Base-by-base conservation (phyloP, 192 early-diverging fungal genomes). In the Coemansia biformis region DNA sequence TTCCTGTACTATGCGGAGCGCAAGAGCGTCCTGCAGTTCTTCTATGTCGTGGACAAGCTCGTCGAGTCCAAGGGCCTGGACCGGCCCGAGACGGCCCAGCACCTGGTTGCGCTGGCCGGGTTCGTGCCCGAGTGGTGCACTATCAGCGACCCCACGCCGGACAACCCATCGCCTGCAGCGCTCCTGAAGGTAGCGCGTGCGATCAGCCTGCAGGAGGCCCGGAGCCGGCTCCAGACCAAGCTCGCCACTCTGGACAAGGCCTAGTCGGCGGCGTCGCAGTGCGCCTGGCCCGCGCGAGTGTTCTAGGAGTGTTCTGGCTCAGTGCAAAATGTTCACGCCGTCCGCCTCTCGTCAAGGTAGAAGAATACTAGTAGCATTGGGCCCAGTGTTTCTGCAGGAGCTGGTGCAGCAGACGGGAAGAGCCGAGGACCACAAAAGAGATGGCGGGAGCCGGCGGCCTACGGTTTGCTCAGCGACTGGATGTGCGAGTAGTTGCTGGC, bases 401-500 rank as follows among this genome's bases (percentile, higher is more conserved):
- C n/a, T n/a, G n/a, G n/a, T n/a, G n/a, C n/a, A n/a, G n/a, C n/a
- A n/a, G n/a, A n/a, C n/a, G n/a, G n/a, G n/a, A n/a, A n/a, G n/a
- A n/a, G n/a, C n/a, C n/a, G n/a, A n/a, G n/a, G n/a, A n/a, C n/a
- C n/a, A n/a, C n/a, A n/a, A n/a, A n/a, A n/a, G n/a, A n/a, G n/a
- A n/a, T n/a, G n/a, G n/a, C n/a, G n/a, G n/a, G n/a, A n/a, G n/a
- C n/a, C n/a, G n/a, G n/a, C n/a, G n/a, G n/a, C n/a, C n/a, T n/a
- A n/a, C n/a, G n/a, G n/a, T n/a, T 50, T 64, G 16, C 53, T 31
- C 55, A 70, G 59, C 17, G 67, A 70, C 57, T 63, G 61, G 39
- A 72, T 72, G 36, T 66, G 66, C 47, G 79, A 72, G 63, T 99
- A 99, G 67, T 96, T 94, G 43, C 78, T 83, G 22, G 89, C 86